Conservation (phyloP, 2,329 filamentous ascomycete genomes). For the Sporothrix schenckii region DNA sequence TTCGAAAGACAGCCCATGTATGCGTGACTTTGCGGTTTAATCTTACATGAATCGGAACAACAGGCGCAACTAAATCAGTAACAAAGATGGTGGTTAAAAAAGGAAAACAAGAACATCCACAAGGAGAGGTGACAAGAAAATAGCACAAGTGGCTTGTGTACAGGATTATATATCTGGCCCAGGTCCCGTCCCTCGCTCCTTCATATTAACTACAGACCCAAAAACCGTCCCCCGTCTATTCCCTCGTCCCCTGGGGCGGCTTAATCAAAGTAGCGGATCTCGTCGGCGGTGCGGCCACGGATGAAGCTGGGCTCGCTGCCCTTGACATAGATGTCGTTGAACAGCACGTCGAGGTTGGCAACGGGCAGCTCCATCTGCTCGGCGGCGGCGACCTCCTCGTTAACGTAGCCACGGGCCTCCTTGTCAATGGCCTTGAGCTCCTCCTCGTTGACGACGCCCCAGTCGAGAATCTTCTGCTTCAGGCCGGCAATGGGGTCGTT, state of each 20-base stretch:
- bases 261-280: slow-evolving; percentile 85
- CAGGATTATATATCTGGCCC: slow-evolving; percentile 9
- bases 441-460: slow-evolving; percentile 86
- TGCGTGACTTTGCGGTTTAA: slow-evolving; percentile 2
- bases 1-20: slow-evolving; percentile 8
- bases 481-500: slow-evolving; percentile 97
- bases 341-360: slow-evolving; percentile 78
- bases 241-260: background rate
- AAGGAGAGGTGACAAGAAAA: slow-evolving; percentile 16
- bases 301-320: slow-evolving; percentile 87
- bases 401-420: slow-evolving; percentile 81
- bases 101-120: background rate
- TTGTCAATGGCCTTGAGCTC: slow-evolving; percentile 97
- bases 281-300: slow-evolving; percentile 83
- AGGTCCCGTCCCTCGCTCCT: background rate
- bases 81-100: background rate
- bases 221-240: too few relatives aligned
- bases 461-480: slow-evolving; percentile 97
- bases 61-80: background rate
- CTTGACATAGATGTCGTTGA: slow-evolving; percentile 92
- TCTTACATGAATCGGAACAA: slow-evolving; percentile 24
- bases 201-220: background rate
- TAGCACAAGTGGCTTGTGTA: slow-evolving; percentile 19
- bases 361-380: slow-evolving; percentile 87
- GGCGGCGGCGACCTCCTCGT: slow-evolving; percentile 84